Evolutionary conservation across 2,329 filamentous ascomycete species (phyloP).

Genomic region (Fusarium multiceps): DNA sequence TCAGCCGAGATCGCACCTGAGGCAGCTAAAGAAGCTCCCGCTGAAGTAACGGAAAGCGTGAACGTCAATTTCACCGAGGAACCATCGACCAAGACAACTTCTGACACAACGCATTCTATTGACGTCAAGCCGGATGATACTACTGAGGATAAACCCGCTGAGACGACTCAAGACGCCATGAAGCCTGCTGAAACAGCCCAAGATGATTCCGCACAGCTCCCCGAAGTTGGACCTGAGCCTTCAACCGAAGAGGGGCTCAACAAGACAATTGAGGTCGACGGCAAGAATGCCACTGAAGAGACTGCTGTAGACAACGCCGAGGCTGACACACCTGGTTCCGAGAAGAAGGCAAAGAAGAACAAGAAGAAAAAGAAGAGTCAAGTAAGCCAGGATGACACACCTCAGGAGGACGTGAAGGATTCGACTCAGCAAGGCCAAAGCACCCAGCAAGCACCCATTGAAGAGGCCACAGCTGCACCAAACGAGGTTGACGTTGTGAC

Average conservation of each 20-base stretch:
- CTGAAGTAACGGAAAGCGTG: conserved; percentile 1
- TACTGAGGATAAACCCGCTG: neutral
- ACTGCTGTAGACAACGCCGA: conserved; percentile 17
- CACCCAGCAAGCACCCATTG: neutral
- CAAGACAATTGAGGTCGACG: neutral
- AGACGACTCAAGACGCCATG: neutral
- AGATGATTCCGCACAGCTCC: neutral
- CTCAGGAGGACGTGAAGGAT: conserved; percentile 12
- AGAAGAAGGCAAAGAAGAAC: conserved; percentile 51
- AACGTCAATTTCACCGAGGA: neutral
- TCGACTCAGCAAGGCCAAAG: conserved; percentile 1
- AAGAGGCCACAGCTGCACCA: neutral
- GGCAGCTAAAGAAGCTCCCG: neutral
- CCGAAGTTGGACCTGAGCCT: neutral
- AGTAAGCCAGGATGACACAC: conserved; percentile 14
- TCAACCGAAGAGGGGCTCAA: conserved; percentile 1
- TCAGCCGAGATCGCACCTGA: neutral
- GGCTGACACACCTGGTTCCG: conserved; percentile 14
- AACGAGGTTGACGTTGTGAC: neutral
- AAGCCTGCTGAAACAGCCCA: neutral
- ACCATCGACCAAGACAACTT: neutral
- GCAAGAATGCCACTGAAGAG: neutral
- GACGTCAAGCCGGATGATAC: neutral
- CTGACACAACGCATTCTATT: neutral
- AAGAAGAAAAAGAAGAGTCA: conserved; percentile 48